Evolutionary conservation across 192 early-diverging fungal species (phyloP).

Genomic region (Lunasporangiospora selenospora): DNA sequence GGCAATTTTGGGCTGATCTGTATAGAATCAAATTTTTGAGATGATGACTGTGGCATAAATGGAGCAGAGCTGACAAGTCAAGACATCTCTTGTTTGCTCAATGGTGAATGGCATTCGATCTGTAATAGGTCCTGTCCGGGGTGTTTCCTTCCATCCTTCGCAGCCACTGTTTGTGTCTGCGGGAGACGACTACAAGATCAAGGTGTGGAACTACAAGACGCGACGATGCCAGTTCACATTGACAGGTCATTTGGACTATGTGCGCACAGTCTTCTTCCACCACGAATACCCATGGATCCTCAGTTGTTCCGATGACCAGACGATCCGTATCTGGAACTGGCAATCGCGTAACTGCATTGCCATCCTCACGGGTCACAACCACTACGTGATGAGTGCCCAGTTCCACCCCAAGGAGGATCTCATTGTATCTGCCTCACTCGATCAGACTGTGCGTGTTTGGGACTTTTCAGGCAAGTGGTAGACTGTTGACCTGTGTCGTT

Average conservation of each 20-base stretch:
- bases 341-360: constrained; percentile 98
- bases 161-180: constrained; percentile 98
- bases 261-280: constrained; percentile 97
- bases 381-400: constrained; percentile 98
- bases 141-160: constrained; percentile 94
- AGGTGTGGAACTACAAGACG: constrained; percentile 99
- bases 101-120: background rate
- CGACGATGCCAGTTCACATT: constrained; percentile 96
- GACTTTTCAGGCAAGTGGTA: constrained; percentile 83
- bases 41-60: background rate
- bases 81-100: background rate
- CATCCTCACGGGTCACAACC: constrained; percentile 97
- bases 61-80: background rate
- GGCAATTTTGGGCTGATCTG: too few relatives aligned
- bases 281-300: constrained; percentile 99
- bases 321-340: constrained; percentile 99
- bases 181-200: constrained; percentile 99
- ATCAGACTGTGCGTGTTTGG: constrained; percentile 99
- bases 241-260: constrained; percentile 98
- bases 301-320: constrained; percentile 96
- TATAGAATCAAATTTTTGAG: too few relatives aligned
- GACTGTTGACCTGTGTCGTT: background rate
- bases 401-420: constrained; percentile 99
- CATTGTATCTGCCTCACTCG: constrained; percentile 94
- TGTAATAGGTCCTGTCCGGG: constrained; percentile 90